These are phyloP conservation scores for Zygosaccharomyces pseudorouxii DNA, from an alignment of 805 yeast species.

Conservation along the genomic window DNA sequence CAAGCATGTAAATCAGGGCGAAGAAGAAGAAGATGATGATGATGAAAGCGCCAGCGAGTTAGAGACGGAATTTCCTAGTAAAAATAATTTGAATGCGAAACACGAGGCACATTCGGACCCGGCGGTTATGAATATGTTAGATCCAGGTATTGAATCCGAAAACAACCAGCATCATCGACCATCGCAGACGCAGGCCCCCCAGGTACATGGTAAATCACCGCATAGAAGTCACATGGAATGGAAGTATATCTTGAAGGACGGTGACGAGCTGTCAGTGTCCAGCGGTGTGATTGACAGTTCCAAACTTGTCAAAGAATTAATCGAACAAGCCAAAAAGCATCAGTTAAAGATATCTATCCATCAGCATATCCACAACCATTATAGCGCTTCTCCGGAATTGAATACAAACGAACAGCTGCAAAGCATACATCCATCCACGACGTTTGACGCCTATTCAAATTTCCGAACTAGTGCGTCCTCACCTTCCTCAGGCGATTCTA, in stretches of 20 bases:
- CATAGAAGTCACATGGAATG: constrained; percentile 45
- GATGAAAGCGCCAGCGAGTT: constrained; percentile 1
- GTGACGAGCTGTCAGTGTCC: constrained; percentile 42
- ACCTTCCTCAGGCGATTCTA: constrained; percentile 1
- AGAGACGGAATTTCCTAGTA: not conserved
- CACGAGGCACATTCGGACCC: not conserved
- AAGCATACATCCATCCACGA: not conserved
- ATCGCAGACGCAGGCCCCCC: not conserved
- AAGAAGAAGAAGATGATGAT: not conserved
- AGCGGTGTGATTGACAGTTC: constrained; percentile 50
- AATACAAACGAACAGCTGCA: not conserved
- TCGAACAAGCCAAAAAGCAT: constrained; percentile 55
- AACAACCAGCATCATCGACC: not conserved
- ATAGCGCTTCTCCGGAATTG: constrained; percentile 35
- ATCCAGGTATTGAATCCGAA: not conserved
- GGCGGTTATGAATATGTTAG: not conserved
- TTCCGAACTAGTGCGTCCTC: constrained; percentile 2
- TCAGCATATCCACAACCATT: constrained; percentile 82
- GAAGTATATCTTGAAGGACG: constrained; percentile 52
- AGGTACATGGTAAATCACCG: not conserved
- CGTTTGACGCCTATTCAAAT: not conserved
- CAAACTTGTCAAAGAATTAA: constrained; percentile 52
- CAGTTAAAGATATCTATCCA: constrained; percentile 65
- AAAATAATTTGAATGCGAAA: not conserved
- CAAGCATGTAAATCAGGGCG: not conserved